Evolutionary conservation across 176 grass and related monocot genomes (phyloP).

Genomic region (Microstegium vimineum): DNA sequence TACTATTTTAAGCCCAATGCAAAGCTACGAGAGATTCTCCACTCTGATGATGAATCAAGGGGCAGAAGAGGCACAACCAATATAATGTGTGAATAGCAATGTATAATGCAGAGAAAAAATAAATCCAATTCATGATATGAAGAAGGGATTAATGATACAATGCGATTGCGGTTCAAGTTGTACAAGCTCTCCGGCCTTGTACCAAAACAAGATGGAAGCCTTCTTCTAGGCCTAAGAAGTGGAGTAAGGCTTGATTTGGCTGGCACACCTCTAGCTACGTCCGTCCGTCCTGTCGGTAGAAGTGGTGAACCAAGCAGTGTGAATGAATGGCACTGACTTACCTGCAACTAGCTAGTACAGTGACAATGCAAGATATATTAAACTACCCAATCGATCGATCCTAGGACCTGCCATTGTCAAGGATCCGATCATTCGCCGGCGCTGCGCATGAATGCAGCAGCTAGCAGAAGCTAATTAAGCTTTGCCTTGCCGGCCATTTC

Average conservation of each 20-base stretch:
- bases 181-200: constrained; percentile 10
- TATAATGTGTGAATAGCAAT: not conserved
- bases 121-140: constrained; percentile 3
- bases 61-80: not conserved
- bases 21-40: not conserved
- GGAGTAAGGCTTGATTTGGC: constrained; percentile 1
- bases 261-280: constrained; percentile 5
- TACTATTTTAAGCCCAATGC: not conserved
- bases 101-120: not conserved
- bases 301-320: not conserved
- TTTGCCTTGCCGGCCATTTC: not conserved
- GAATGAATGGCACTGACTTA: not conserved
- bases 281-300: not conserved
- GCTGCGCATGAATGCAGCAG: not conserved
- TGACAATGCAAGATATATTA: not conserved
- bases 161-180: not conserved
- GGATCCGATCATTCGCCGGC: not conserved
- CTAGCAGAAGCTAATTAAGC: not conserved
- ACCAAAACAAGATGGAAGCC: constrained; percentile 17
- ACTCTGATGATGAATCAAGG: not conserved
- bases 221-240: constrained; percentile 36
- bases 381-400: not conserved
- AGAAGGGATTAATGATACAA: constrained; percentile 12
- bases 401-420: constrained; percentile 4
- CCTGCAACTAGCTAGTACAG: constrained; percentile 2